Evolutionary conservation across 495 filamentous ascomycete species (phyloP).

Genomic region (Aspergillus carlsbadensis): DNA sequence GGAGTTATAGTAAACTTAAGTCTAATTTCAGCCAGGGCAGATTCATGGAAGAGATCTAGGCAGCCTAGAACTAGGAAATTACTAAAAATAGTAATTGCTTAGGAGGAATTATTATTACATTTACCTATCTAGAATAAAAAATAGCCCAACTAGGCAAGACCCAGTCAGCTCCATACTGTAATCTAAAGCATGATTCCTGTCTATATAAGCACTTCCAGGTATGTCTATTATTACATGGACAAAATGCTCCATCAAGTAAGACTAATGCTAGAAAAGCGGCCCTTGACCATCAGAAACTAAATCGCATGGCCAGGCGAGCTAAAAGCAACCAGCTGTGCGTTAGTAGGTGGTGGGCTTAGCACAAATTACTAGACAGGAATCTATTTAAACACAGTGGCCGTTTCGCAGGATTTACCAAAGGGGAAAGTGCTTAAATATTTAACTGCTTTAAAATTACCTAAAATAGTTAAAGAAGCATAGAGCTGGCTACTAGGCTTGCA

Average conservation of each 20-base stretch:
- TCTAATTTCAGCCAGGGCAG: constrained; percentile 1
- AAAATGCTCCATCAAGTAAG: not conserved
- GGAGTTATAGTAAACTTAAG: too few relatives aligned
- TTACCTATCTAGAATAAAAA: not conserved
- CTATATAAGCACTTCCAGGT: too few relatives aligned
- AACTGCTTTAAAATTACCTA: not conserved
- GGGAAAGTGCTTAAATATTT: not conserved
- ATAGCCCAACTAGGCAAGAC: not conserved
- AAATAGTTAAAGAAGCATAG: not conserved
- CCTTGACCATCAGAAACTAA: not conserved
- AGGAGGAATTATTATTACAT: not conserved
- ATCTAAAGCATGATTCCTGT: not conserved
- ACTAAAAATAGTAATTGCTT: not conserved
- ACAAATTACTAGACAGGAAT: not conserved
- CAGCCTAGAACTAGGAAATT: not conserved
- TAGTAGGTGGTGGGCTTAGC: not conserved
- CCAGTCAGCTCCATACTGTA: not conserved
- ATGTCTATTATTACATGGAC: not conserved
- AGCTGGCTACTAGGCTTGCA: not conserved
- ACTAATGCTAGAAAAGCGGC: not conserved
- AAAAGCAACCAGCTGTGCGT: not conserved
- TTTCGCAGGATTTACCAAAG: not conserved
- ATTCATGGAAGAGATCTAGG: not conserved
- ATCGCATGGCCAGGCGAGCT: not conserved
- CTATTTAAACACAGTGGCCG: not conserved